Conservation (phyloP, 1,139 yeast species). For the Saccharomycopsis hybrid region DNA sequence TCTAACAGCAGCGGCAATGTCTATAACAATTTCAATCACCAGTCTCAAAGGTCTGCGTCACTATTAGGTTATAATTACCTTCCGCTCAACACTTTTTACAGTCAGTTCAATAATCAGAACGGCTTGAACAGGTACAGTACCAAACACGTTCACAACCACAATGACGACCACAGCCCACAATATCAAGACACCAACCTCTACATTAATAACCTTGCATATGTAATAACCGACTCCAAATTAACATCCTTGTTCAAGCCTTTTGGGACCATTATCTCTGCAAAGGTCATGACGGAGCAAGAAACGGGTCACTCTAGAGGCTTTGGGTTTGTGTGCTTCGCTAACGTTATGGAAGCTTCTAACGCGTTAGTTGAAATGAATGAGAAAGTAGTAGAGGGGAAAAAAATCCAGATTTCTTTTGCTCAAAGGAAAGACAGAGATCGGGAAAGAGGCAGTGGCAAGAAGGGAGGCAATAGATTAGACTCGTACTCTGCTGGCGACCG, state of each 20-base stretch:
- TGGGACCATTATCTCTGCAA: constrained; percentile 42
- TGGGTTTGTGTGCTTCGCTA: constrained; percentile 45
- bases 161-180: too few relatives aligned
- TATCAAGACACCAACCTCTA: constrained; percentile 55
- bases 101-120: too few relatives aligned
- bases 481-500: too few relatives aligned
- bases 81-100: too few relatives aligned
- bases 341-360: constrained; percentile 40
- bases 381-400: constrained; percentile 26
- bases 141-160: too few relatives aligned
- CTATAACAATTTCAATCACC: too few relatives aligned
- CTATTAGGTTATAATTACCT: too few relatives aligned
- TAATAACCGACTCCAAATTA: constrained; percentile 34
- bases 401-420: constrained; percentile 33
- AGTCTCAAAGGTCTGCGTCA: too few relatives aligned
- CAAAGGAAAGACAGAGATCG: constrained; percentile 33
- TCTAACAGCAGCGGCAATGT: too few relatives aligned
- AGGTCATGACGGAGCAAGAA: constrained; percentile 37
- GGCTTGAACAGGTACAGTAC: too few relatives aligned
- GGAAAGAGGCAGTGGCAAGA: too few relatives aligned
- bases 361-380: constrained; percentile 40
- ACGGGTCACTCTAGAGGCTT: constrained; percentile 32
- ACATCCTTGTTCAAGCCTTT: constrained; percentile 30
- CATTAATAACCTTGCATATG: constrained; percentile 44
- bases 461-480: too few relatives aligned